Evolutionary conservation across 2,329 filamentous ascomycete genomes (phyloP).

Genomic region (Fusarium sp.): DNA sequence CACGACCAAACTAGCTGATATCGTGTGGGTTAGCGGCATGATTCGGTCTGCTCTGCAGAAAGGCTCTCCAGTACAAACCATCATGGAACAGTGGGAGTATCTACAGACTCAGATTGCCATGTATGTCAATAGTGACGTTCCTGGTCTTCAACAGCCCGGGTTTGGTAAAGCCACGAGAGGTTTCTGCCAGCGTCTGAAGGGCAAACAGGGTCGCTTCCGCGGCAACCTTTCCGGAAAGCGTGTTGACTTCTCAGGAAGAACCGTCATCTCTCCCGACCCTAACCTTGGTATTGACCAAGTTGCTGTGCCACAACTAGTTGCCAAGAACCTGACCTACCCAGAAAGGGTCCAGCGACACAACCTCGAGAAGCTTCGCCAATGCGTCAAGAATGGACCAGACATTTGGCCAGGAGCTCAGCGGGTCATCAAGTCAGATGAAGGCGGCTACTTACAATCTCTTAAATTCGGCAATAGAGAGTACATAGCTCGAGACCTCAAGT

Average conservation of each 20-base stretch:
- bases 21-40: constrained; percentile 89
- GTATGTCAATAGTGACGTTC: constrained; percentile 97
- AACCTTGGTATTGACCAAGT: constrained; percentile 95
- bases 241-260: constrained; percentile 97
- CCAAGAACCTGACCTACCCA: constrained; percentile 94
- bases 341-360: constrained; percentile 89
- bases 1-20: constrained; percentile 96
- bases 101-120: constrained; percentile 94
- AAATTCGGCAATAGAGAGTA: constrained; percentile 75
- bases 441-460: constrained; percentile 75
- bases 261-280: constrained; percentile 96
- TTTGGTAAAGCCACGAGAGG: constrained; percentile 90
- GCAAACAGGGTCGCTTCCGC: constrained; percentile 96
- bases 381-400: constrained; percentile 78
- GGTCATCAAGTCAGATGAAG: constrained; percentile 76
- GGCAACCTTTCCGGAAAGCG: constrained; percentile 97
- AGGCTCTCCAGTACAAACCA: constrained; percentile 84
- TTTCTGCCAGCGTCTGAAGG: constrained; percentile 94
- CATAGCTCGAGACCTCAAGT: constrained; percentile 74
- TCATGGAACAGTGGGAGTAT: constrained; percentile 99
- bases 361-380: constrained; percentile 78
- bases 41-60: constrained; percentile 84
- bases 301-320: constrained; percentile 89
- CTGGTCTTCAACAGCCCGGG: constrained; percentile 87
- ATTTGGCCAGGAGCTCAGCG: constrained; percentile 90